These are phyloP conservation scores for Vinca minor DNA, from an alignment of 257 asterid genomes.

Conservation along the genomic window DNA sequence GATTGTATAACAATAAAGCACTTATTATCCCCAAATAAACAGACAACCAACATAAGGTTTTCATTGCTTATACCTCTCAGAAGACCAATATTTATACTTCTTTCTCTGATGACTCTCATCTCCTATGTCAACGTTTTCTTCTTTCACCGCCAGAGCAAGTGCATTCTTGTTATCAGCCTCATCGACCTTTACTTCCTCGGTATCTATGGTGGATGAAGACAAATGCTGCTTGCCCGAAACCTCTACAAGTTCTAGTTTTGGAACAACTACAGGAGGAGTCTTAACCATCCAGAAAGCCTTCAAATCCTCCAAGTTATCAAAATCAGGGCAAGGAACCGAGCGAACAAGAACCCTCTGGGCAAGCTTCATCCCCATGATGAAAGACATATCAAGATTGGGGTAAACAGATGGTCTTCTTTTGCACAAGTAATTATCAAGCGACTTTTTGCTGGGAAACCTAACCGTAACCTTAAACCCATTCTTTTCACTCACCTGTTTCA, in stretches of 20 bases:
- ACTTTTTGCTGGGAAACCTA: slow-evolving; percentile 15
- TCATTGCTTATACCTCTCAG: slow-evolving; percentile 14
- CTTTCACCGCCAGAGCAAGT: slow-evolving; percentile 6
- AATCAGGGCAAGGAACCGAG: slow-evolving; percentile 11
- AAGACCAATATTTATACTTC: slow-evolving; percentile 23
- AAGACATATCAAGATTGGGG: slow-evolving; percentile 19
- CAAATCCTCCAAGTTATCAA: slow-evolving; percentile 13
- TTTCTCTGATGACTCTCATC: slow-evolving; percentile 11
- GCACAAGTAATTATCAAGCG: slow-evolving; percentile 9
- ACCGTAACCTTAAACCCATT: slow-evolving; percentile 17
- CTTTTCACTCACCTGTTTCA: slow-evolving; percentile 19
- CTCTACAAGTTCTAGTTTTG: slow-evolving; percentile 22
- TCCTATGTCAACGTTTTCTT: slow-evolving; percentile 12
- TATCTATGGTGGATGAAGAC: neutral
- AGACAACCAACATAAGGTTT: neutral
- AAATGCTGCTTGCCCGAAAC: slow-evolving; percentile 9
- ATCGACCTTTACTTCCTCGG: slow-evolving; percentile 13
- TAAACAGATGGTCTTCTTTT: neutral
- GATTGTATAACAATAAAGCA: neutral
- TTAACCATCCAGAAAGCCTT: slow-evolving; percentile 20
- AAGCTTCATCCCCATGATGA: slow-evolving; percentile 19
- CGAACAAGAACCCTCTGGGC: slow-evolving; percentile 18
- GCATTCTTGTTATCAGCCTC: slow-evolving; percentile 13
- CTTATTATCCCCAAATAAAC: neutral
- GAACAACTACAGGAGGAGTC: slow-evolving; percentile 3